These are phyloP conservation scores for Pythium vanterpoolii DNA, from an alignment of 352 stramenopile genomes.

Conservation along the genomic window DNA sequence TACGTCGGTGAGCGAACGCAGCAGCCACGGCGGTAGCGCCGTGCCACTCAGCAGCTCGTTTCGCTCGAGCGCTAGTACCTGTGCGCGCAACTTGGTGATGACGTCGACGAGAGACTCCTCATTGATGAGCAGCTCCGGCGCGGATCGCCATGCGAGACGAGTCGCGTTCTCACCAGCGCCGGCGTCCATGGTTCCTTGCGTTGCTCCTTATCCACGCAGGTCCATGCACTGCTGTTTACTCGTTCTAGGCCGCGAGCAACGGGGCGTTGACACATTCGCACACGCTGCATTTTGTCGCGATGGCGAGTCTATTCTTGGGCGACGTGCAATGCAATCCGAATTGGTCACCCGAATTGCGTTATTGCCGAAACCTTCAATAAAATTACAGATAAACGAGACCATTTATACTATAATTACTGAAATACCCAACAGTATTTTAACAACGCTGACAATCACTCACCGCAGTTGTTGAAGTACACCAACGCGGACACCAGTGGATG, in stretches of 20 bases:
- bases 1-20: slow-evolving; percentile 73
- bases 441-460: no score
- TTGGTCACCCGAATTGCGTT: no score
- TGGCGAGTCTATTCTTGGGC: no score
- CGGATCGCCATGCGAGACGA: slow-evolving; percentile 55
- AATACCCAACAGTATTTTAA: no score
- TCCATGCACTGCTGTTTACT: not conserved
- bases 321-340: no score
- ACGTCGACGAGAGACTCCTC: slow-evolving; percentile 76
- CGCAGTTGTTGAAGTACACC: no score
- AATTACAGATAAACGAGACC: no score
- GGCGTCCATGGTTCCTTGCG: slow-evolving; percentile 24
- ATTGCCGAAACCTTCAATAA: no score
- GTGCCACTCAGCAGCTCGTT: slow-evolving; percentile 76
- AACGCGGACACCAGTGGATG: no score
- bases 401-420: no score
- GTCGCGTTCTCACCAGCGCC: slow-evolving; percentile 36
- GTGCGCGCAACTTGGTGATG: slow-evolving; percentile 58
- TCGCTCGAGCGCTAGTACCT: slow-evolving; percentile 68
- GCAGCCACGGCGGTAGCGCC: slow-evolving; percentile 61
- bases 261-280: not conserved
- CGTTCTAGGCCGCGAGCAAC: not conserved
- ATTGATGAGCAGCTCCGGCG: slow-evolving; percentile 74
- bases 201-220: not conserved
- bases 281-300: no score